phyloP scores from a whole-genome alignment of 2,329 filamentous ascomycete genomes.

The Hypomyces perniciosus region DNA sequence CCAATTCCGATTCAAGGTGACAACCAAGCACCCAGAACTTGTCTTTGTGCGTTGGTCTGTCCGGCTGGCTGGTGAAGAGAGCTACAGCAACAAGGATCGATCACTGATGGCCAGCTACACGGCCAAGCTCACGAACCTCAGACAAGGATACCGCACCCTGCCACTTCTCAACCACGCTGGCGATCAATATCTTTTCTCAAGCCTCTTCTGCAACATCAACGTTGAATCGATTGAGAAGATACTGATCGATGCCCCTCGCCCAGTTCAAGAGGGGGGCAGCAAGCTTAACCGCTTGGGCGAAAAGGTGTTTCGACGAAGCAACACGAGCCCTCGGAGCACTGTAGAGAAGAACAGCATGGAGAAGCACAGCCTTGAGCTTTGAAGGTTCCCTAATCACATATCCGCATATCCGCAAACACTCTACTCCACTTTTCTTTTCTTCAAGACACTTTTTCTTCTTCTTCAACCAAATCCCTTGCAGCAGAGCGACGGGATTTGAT shows the following conservation, averaged over 20 bases:
- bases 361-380: slow-evolving; percentile 37
- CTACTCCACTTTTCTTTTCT: not conserved
- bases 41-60: slow-evolving; percentile 93
- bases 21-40: slow-evolving; percentile 89
- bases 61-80: slow-evolving; percentile 74
- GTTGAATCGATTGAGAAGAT: slow-evolving; percentile 53
- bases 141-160: slow-evolving; percentile 87
- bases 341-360: slow-evolving; percentile 48
- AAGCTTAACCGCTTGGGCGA: slow-evolving; percentile 52
- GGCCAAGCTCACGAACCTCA: slow-evolving; percentile 82
- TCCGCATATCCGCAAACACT: not conserved
- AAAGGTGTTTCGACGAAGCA: slow-evolving; percentile 52
- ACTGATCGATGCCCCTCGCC: slow-evolving; percentile 46
- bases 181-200: slow-evolving; percentile 91
- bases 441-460: not conserved
- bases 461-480: not conserved
- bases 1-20: slow-evolving; percentile 71
- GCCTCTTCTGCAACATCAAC: slow-evolving; percentile 83
- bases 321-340: slow-evolving; percentile 46
- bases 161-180: slow-evolving; percentile 84
- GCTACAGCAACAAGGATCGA: slow-evolving; percentile 50
- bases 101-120: slow-evolving; percentile 79
- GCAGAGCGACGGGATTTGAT: not conserved
- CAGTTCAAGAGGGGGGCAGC: slow-evolving; percentile 33
- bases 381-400: too few relatives aligned